A percentile compares a stretch with the other conserved stretches of the same genome.
Evolutionary conservation across 352 stramenopile species (phyloP).

Genomic region (Peronospora farinosa): DNA sequence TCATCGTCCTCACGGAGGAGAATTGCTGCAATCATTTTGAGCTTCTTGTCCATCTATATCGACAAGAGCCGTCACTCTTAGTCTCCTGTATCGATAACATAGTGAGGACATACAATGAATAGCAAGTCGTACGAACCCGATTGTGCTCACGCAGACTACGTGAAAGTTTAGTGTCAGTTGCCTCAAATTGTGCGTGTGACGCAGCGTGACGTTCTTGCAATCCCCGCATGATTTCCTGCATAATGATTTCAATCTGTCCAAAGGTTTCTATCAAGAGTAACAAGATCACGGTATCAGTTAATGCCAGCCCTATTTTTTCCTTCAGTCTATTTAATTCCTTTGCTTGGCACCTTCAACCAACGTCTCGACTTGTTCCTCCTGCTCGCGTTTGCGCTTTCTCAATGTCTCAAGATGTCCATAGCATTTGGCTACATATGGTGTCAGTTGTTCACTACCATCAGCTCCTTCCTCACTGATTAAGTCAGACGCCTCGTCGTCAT

Average conservation of each 20-base stretch:
- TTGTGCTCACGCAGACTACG: slow-evolving; percentile 32
- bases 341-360: slow-evolving; percentile 40
- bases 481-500: neutral
- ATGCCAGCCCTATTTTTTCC: too few relatives aligned
- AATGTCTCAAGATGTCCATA: slow-evolving; percentile 32
- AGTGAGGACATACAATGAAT: neutral
- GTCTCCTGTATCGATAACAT: neutral
- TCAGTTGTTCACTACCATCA: slow-evolving; percentile 21
- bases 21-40: slow-evolving; percentile 50
- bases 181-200: slow-evolving; percentile 33
- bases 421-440: slow-evolving; percentile 42
- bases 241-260: slow-evolving; percentile 35
- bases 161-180: slow-evolving; percentile 23
- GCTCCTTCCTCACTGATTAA: slow-evolving; percentile 8
- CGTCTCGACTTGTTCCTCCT: slow-evolving; percentile 47
- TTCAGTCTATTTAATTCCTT: neutral
- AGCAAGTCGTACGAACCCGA: slow-evolving; percentile 18
- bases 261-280: slow-evolving; percentile 28
- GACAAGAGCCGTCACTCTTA: neutral
- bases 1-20: slow-evolving; percentile 32
- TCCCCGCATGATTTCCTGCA: slow-evolving; percentile 35
- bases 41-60: slow-evolving; percentile 43
- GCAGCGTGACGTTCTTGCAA: slow-evolving; percentile 34
- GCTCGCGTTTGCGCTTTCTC: slow-evolving; percentile 45
- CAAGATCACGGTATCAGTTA: slow-evolving; percentile 7